Conservation (phyloP, 164 flowering plant genomes). For the Saururus chinensis region DNA sequence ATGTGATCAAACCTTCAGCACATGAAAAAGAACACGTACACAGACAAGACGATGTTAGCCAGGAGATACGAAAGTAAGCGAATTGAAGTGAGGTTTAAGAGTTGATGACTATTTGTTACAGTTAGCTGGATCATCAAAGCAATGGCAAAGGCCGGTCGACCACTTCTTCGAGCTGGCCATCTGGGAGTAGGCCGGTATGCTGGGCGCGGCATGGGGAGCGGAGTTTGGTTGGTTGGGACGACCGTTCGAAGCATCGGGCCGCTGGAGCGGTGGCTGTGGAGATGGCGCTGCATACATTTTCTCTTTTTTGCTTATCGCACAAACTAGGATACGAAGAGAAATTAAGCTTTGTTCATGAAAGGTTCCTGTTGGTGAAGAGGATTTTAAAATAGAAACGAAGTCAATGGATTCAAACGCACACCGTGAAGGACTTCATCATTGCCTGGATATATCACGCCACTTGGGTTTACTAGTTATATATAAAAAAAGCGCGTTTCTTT, state of each 20-base stretch:
- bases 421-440: no score
- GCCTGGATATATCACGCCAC: no score
- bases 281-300: not conserved
- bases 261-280: not conserved
- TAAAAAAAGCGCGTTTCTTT: no score
- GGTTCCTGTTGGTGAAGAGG: no score
- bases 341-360: no score
- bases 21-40: no score
- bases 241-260: not conserved
- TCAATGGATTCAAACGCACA: no score
- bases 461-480: no score
- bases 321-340: no score
- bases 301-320: no score
- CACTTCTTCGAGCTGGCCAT: slow-evolving; percentile 5
- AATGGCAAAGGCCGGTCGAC: slow-evolving; percentile 46
- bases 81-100: not conserved
- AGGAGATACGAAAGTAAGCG: not conserved
- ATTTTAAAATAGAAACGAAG: no score
- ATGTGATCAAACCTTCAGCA: slow-evolving; percentile 27
- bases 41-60: not conserved
- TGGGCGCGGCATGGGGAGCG: not conserved
- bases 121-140: slow-evolving; percentile 41
- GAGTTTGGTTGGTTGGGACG: no score
- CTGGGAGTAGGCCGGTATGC: not conserved
- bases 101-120: slow-evolving; percentile 8